Evolutionary conservation across 176 grass and related monocot genomes (phyloP), one percentile per base, ranked within the genome.

Genomic region (Eragrostis curvula): DNA sequence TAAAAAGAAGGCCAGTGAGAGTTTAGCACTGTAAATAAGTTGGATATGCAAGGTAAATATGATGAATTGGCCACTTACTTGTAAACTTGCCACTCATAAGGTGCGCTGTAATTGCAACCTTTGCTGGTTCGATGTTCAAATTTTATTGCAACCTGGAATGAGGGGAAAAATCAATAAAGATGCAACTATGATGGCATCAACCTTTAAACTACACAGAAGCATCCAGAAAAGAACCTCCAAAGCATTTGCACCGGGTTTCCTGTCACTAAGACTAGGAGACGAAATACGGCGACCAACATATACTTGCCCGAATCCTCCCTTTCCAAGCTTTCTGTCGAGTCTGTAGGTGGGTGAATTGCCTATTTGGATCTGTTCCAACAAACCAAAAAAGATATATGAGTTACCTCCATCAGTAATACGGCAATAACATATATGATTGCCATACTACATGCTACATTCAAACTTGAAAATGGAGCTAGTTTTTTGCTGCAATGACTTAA

Each of bases 231-330:
- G 27, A 32, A 94, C 92, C 92, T 97, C 95, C 42, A 97, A 82
- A 85, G 89, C 89, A 91, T 91, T 94, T 72, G 88, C 75, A 78
- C 92, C 85, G 64, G 87, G 83, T 60, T 74, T 79, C 78, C 88
- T 83, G 50, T 94, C 91, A 83, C 65, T 90, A 74, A 63, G 13
- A 83, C 46, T 92, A 81, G 85, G 62, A 85, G 85, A 65, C 68
- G 92, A 89, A 79, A 87, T 85, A 77, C 88, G 90, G 30, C 83
- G 81, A 51, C 95, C 95, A 55, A 97, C 92, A 81, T 91, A 92
- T 74, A 97, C 95, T 92, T 97, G 95, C 77, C 95, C 95, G 85
- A 97, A 97, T 56, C 95, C 95, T 85, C 95, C 95, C 68, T 97
- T 97, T 50, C 95, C 90, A 71, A 97, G 89, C 74, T 94, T 97